Base-by-base conservation (phyloP, 2,329 filamentous ascomycete genomes). In the Pseudocercospora crystallina region DNA sequence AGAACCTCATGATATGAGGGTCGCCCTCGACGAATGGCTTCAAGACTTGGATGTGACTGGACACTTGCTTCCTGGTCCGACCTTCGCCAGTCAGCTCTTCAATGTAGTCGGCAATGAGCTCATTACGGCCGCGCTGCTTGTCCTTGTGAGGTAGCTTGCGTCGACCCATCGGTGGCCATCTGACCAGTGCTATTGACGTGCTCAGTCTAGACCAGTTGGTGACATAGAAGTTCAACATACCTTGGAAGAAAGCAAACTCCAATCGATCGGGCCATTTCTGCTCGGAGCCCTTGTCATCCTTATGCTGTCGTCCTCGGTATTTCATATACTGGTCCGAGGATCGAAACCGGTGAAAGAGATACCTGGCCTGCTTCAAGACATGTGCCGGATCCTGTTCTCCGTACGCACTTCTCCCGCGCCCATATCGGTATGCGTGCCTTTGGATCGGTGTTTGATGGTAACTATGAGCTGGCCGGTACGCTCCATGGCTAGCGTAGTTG, bases 11-110 rank as follows among this genome's bases (percentile, higher is more conserved):
- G 54, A 75, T 80, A 52, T 74, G 69, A 26, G 76, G 74, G 53
- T 81, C 75, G 5, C 75, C 72, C 55, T 73, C 72, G 33, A 84
- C 69, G 52, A 80, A 78, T 10, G 73, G 75, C 63, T 82, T 81
- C 14, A 85, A 70, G 2, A 84, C 81, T 65, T 85, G 82, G 20
- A 84, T 76, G 62, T 85, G 82, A 59, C 82, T 85, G 0, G 82
- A 84, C 4, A 85, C 79, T 61, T 84, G 80, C 64, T 85, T 85
- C 43, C 82, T 73, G 12, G 66, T 69, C 46, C 82, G 72, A 20
- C 60, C 62, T 49, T 76, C 76, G 15, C 81, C 80, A 5, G 81
- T 84, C 51, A 74, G 70, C 49, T 75, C 75, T 57, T 72, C 69
- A 52, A 85, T 84, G 45, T 76, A 80, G 58, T 81, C 75, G 15